A percentile compares a stretch with the other conserved stretches of the same genome.
phyloP scores from a whole-genome alignment of 2,329 filamentous ascomycete genomes.

The Botrytis tulipae region DNA sequence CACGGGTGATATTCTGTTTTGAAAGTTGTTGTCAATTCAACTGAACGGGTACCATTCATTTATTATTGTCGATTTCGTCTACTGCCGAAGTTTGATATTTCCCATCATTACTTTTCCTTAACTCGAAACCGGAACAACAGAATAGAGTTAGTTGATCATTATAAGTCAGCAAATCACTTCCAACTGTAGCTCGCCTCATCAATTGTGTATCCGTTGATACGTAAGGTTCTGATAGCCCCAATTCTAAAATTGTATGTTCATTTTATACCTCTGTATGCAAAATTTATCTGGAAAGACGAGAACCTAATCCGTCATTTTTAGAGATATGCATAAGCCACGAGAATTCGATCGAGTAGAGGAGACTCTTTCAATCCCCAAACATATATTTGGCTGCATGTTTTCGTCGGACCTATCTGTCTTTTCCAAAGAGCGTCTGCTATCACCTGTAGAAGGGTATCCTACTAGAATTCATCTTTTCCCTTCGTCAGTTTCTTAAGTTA shows the following conservation, averaged over 20 bases:
- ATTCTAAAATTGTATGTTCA: background rate
- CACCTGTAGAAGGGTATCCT: background rate
- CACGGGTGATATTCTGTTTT: background rate
- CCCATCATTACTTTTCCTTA: background rate
- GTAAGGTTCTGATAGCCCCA: background rate
- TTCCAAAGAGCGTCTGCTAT: background rate
- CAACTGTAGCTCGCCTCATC: background rate
- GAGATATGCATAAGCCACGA: background rate
- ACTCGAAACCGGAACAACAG: background rate
- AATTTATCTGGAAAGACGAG: background rate
- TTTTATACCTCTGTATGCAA: background rate
- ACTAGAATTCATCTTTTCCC: background rate
- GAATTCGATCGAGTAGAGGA: background rate
- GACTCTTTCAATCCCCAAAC: background rate
- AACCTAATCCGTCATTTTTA: background rate
- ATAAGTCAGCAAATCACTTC: background rate
- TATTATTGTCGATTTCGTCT: background rate
- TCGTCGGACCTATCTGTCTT: background rate
- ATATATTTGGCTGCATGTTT: background rate
- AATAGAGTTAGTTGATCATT: background rate
- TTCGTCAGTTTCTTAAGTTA: background rate
- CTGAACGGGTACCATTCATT: background rate
- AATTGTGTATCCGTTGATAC: background rate
- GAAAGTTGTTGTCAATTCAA: background rate
- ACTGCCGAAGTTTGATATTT: accelerated